Percentiles rank a stretch among this genome's conserved stretches.
Evolutionary conservation across 257 asterid genomes (phyloP).

Genomic region (Solanum ossicruentum): DNA sequence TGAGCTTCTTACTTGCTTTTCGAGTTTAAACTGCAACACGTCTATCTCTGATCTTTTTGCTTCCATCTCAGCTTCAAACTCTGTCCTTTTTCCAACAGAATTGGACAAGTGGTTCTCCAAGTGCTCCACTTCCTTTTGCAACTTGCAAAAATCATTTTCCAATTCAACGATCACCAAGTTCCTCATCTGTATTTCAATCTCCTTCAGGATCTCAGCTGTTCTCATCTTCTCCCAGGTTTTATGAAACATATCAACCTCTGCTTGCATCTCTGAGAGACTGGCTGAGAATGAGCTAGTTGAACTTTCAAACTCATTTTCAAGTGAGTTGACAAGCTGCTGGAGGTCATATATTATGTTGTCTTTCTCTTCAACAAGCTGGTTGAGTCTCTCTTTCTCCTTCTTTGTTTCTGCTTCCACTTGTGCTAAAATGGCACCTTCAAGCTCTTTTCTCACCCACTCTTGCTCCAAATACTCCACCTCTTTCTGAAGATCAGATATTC

Average conservation of each 20-base stretch:
- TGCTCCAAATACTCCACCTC: slow-evolving; percentile 12
- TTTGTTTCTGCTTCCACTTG: slow-evolving; percentile 22
- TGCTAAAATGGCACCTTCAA: slow-evolving; percentile 24
- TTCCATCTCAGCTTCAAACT: slow-evolving; percentile 15
- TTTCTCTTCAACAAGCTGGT: slow-evolving; percentile 53
- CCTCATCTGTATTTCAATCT: slow-evolving; percentile 33
- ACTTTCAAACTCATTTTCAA: slow-evolving; percentile 65
- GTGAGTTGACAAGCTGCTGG: slow-evolving; percentile 60
- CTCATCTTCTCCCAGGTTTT: slow-evolving; percentile 52
- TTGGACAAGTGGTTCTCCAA: slow-evolving; percentile 7
- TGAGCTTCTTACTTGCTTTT: neutral
- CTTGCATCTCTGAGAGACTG: slow-evolving; percentile 44
- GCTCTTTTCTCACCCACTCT: slow-evolving; percentile 20
- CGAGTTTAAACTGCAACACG: slow-evolving; percentile 5
- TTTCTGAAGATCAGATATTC: slow-evolving; percentile 15
- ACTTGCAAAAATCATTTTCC: slow-evolving; percentile 20
- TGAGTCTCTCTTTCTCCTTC: slow-evolving; percentile 35
- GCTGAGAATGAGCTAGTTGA: slow-evolving; percentile 48
- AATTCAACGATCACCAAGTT: slow-evolving; percentile 25
- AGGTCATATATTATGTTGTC: slow-evolving; percentile 48
- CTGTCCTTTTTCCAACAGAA: slow-evolving; percentile 9
- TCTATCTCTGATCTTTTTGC: slow-evolving; percentile 15
- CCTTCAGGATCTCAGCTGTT: slow-evolving; percentile 22
- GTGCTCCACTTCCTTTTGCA: slow-evolving; percentile 11
- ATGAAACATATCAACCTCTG: slow-evolving; percentile 28